Conservation (phyloP, 352 stramenopile species). For the Phytopythium chamaehyphon region DNA sequence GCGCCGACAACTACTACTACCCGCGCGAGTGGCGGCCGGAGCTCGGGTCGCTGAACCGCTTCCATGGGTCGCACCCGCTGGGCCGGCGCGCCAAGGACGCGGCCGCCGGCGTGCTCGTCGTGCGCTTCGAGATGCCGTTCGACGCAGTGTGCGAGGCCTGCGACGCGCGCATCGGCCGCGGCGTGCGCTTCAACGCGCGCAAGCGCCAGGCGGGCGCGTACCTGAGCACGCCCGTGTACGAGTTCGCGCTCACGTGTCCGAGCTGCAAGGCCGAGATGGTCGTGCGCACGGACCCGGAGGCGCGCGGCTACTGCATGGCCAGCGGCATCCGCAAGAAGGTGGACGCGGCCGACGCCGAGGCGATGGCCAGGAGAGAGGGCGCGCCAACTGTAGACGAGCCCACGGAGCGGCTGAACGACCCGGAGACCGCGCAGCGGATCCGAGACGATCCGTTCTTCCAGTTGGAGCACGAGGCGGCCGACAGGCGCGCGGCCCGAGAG, state of each 20-base stretch:
- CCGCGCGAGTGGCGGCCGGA: slow-evolving; percentile 90
- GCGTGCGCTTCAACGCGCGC: slow-evolving; percentile 96
- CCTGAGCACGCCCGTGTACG: slow-evolving; percentile 92
- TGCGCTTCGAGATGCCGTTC: slow-evolving; percentile 98
- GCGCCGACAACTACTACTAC: slow-evolving; percentile 98
- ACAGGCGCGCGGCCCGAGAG: slow-evolving; percentile 46
- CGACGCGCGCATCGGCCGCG: slow-evolving; percentile 61
- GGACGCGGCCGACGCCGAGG: slow-evolving; percentile 19
- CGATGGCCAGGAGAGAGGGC: slow-evolving; percentile 13
- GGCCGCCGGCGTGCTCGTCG: slow-evolving; percentile 84
- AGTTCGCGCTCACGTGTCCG: slow-evolving; percentile 94
- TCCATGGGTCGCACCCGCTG: slow-evolving; percentile 68
- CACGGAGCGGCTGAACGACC: slow-evolving; percentile 57
- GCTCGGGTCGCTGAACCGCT: slow-evolving; percentile 84
- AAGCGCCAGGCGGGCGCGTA: slow-evolving; percentile 91
- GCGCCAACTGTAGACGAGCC: slow-evolving; percentile 28
- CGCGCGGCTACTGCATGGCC: slow-evolving; percentile 84
- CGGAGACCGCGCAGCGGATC: slow-evolving; percentile 34
- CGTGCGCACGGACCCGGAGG: slow-evolving; percentile 95
- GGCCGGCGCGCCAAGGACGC: slow-evolving; percentile 80
- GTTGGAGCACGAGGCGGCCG: slow-evolving; percentile 75
- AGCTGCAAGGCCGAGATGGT: slow-evolving; percentile 85
- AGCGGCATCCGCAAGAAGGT: slow-evolving; percentile 89
- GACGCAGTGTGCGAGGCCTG: slow-evolving; percentile 91
- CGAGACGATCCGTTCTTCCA: slow-evolving; percentile 65